phyloP scores from a whole-genome alignment of 768 basidiomycete genomes.

The Rhodotorula paludigena region DNA sequence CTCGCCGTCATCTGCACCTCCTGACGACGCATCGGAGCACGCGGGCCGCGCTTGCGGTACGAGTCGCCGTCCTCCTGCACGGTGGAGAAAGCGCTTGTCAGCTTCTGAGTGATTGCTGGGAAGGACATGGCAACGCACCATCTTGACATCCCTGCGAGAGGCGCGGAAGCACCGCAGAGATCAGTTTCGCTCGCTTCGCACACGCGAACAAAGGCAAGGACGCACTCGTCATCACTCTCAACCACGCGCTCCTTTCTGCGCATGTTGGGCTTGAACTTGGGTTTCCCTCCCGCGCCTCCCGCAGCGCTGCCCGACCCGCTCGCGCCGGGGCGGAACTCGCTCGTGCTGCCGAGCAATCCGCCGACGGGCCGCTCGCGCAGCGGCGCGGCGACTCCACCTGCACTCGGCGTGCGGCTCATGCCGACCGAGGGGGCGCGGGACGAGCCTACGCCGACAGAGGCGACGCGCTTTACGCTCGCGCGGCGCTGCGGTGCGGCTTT shows the following conservation, averaged over 20 bases:
- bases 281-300: background rate
- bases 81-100: too few relatives aligned
- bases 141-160: constrained; percentile 32
- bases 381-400: background rate
- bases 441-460: constrained; percentile 24
- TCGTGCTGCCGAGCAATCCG: constrained; percentile 23
- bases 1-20: constrained; percentile 37
- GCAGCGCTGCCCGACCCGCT: background rate
- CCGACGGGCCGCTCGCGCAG: constrained; percentile 28
- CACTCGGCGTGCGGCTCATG: constrained; percentile 7
- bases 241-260: constrained; percentile 8
- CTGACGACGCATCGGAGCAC: constrained; percentile 9
- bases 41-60: constrained; percentile 15
- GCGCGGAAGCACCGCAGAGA: background rate
- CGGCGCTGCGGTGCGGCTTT: background rate
- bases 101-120: background rate
- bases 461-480: constrained; percentile 2
- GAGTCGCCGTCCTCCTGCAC: constrained; percentile 16
- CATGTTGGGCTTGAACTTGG: constrained; percentile 36
- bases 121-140: constrained; percentile 4
- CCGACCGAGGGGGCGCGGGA: constrained; percentile 13
- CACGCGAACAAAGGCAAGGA: background rate
- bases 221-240: constrained; percentile 34
- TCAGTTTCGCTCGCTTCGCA: too few relatives aligned
- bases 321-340: constrained; percentile 24